These are phyloP conservation scores for Elaeis oleifera DNA, from an alignment of 202 grass and related monocot genomes.

Conservation along the genomic window DNA sequence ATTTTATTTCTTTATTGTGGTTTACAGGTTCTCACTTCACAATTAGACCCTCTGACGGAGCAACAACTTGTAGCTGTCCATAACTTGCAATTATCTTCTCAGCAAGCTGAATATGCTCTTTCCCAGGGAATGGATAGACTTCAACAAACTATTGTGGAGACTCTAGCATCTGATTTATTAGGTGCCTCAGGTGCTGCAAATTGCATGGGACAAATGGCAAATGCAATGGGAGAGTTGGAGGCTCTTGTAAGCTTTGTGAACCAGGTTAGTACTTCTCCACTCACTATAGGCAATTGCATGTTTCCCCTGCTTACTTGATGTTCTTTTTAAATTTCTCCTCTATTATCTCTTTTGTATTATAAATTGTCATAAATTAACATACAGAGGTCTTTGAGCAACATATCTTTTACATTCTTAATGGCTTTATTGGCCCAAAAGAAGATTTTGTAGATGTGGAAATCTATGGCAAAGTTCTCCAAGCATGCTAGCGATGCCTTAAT, in stretches of 20 bases:
- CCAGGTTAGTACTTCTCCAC: constrained; percentile 30
- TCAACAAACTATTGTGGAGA: constrained; percentile 58
- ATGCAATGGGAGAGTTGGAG: constrained; percentile 54
- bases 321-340: too few relatives aligned
- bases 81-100: constrained; percentile 33
- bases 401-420: too few relatives aligned
- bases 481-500: too few relatives aligned
- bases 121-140: constrained; percentile 72
- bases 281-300: neutral
- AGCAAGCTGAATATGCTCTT: constrained; percentile 66
- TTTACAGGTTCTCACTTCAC: constrained; percentile 51
- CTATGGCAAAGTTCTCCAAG: too few relatives aligned
- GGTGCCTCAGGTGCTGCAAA: constrained; percentile 27
- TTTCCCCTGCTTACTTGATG: neutral
- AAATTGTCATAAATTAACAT: too few relatives aligned
- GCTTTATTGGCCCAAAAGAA: too few relatives aligned
- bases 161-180: constrained; percentile 37
- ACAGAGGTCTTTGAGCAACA: too few relatives aligned
- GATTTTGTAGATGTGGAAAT: too few relatives aligned
- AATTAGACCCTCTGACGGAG: constrained; percentile 49
- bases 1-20: neutral
- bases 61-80: constrained; percentile 28
- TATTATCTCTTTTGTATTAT: too few relatives aligned
- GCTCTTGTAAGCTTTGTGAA: constrained; percentile 48
- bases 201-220: constrained; percentile 53